These are phyloP conservation scores for Jaapia argillacea DNA, from an alignment of 768 basidiomycete species.

Conservation along the genomic window DNA sequence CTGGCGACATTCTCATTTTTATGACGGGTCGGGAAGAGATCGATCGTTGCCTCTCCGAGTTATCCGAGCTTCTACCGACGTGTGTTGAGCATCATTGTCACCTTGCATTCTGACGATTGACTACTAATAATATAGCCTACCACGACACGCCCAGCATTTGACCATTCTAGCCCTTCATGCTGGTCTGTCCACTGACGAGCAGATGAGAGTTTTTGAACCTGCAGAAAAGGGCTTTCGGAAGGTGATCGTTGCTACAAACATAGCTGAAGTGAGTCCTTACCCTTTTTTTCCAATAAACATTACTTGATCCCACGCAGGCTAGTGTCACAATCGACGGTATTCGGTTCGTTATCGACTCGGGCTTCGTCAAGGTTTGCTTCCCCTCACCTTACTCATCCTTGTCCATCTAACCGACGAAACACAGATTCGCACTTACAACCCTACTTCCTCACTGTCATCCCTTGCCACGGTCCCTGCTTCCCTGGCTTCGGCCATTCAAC, in stretches of 20 bases:
- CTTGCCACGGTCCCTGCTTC: conserved; percentile 80
- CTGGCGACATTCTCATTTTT: conserved; percentile 90
- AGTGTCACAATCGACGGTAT: conserved; percentile 96
- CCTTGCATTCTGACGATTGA: too few relatives aligned
- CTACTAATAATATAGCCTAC: conserved; percentile 41
- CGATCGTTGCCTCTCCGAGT: conserved; percentile 72
- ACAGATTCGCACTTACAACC: conserved; percentile 87
- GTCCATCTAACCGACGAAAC: not conserved
- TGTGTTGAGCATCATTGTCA: conserved; percentile 20
- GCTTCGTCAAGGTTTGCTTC: conserved; percentile 79
- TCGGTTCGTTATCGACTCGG: conserved; percentile 87
- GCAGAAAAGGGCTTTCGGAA: conserved; percentile 73
- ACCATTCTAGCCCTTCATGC: conserved; percentile 77
- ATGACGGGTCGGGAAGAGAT: conserved; percentile 96
- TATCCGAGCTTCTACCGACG: conserved; percentile 74
- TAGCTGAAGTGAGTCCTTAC: conserved; percentile 63
- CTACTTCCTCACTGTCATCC: conserved; percentile 75
- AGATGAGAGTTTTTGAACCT: conserved; percentile 75
- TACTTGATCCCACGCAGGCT: conserved; percentile 39
- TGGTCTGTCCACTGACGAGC: conserved; percentile 81
- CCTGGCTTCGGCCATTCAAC: conserved; percentile 81
- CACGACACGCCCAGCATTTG: conserved; percentile 45
- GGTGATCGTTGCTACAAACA: conserved; percentile 89
- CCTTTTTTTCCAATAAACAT: not conserved
- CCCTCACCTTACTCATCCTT: not conserved